These are phyloP conservation scores for Steccherinum ochraceum DNA, from an alignment of 768 basidiomycete genomes.

Conservation along the genomic window DNA sequence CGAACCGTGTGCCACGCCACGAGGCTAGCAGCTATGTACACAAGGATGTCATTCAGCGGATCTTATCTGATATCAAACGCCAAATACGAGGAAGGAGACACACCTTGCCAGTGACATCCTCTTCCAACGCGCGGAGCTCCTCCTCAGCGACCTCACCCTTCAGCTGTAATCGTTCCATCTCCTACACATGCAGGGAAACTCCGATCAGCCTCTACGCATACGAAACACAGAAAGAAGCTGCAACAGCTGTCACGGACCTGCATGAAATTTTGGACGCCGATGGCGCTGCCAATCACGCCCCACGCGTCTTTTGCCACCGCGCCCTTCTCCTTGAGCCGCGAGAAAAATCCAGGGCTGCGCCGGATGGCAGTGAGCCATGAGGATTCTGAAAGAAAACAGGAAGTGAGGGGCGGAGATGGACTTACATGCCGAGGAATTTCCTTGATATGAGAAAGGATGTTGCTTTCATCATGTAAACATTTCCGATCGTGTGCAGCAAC, in stretches of 20 bases:
- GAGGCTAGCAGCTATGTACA: conserved; percentile 97
- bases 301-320: conserved; percentile 92
- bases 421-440: conserved; percentile 86
- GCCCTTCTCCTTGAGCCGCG: conserved; percentile 91
- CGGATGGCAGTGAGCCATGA: conserved; percentile 8
- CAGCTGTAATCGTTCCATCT: conserved; percentile 86
- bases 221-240: no score
- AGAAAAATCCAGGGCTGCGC: conserved; percentile 80
- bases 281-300: conserved; percentile 93
- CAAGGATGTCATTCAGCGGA: no score
- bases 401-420: no score
- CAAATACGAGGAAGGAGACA: conserved; percentile 4
- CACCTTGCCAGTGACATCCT: conserved; percentile 90
- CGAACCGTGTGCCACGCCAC: conserved; percentile 95
- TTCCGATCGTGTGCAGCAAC: conserved; percentile 87
- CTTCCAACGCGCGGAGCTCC: conserved; percentile 77
- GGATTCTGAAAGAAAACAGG: no score
- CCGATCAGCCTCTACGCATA: no score
- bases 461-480: conserved; percentile 90
- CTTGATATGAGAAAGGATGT: conserved; percentile 86
- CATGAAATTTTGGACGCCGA: conserved; percentile 77
- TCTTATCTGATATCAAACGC: conserved; percentile 1
- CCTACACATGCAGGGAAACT: conserved; percentile 38
- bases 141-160: conserved; percentile 89
- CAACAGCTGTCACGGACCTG: conserved; percentile 19